These are phyloP conservation scores for Solanum medicagineum DNA, from an alignment of 257 asterid genomes.

Conservation along the genomic window DNA sequence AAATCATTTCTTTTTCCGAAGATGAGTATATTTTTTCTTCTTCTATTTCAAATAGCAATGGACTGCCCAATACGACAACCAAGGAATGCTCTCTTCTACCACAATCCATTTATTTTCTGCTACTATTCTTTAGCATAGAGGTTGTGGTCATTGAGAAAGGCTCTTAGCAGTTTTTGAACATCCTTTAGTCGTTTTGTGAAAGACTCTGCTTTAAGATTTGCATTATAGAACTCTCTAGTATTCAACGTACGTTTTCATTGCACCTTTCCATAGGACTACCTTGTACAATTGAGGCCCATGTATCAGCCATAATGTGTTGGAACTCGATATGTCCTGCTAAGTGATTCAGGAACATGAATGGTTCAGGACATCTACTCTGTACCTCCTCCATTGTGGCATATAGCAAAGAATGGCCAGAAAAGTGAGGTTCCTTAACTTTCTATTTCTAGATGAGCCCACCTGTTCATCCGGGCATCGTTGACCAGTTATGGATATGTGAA, in stretches of 20 bases:
- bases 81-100: not conserved
- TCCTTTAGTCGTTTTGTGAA: not conserved
- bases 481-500: not conserved
- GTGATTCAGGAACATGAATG: not conserved
- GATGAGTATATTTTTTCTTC: not conserved
- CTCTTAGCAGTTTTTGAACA: not conserved
- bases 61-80: not conserved
- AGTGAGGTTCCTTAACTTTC: not conserved
- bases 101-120: not conserved
- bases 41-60: not conserved
- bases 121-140: not conserved
- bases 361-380: not conserved
- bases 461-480: not conserved
- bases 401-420: not conserved
- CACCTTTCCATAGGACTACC: not conserved
- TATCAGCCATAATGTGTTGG: not conserved
- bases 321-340: not conserved
- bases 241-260: not conserved
- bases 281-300: not conserved
- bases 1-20: not conserved
- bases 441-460: not conserved
- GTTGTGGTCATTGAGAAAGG: not conserved
- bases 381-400: not conserved
- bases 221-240: not conserved
- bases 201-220: not conserved